These are phyloP conservation scores for Entomortierella parvispora DNA, from an alignment of 192 early-diverging fungal species.

Conservation along the genomic window DNA sequence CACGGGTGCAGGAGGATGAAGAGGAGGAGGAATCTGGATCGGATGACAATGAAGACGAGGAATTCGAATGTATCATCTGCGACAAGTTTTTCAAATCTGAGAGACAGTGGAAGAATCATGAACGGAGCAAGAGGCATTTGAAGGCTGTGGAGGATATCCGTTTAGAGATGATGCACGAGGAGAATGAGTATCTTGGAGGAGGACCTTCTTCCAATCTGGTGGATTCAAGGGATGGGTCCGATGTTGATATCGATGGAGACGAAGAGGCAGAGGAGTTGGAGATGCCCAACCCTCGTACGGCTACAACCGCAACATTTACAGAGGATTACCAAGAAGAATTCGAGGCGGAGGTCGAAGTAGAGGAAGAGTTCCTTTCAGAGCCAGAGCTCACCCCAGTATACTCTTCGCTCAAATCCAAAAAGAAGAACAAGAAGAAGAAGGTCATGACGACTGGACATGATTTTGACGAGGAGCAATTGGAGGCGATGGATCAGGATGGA, in stretches of 20 bases:
- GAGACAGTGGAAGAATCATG: constrained; percentile 86
- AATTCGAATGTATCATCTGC: constrained; percentile 87
- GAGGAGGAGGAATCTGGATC: constrained; percentile 33
- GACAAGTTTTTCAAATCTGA: constrained; percentile 88
- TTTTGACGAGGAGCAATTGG: constrained; percentile 30
- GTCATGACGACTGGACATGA: constrained; percentile 34
- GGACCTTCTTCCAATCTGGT: too few species aligned
- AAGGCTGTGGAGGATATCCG: constrained; percentile 81
- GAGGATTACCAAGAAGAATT: neutral
- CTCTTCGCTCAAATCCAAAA: constrained; percentile 34
- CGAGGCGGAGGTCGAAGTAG: constrained; percentile 55
- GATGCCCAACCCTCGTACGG: constrained; percentile 15
- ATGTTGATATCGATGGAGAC: constrained; percentile 21
- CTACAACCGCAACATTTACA: neutral
- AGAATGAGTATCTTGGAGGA: constrained; percentile 49
- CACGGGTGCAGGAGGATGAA: constrained; percentile 61
- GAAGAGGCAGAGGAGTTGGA: constrained; percentile 34
- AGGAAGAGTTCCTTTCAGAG: constrained; percentile 48
- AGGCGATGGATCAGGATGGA: constrained; percentile 41
- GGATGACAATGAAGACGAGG: constrained; percentile 59
- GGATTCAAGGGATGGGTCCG: constrained; percentile 7
- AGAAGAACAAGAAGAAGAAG: constrained; percentile 66
- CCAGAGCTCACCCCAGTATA: constrained; percentile 19
- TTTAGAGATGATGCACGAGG: constrained; percentile 79
- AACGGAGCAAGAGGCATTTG: constrained; percentile 86